Evolutionary conservation across 1,139 yeast genomes (phyloP).

Genomic region (Hyphopichia wangnamkhiaoensis): DNA sequence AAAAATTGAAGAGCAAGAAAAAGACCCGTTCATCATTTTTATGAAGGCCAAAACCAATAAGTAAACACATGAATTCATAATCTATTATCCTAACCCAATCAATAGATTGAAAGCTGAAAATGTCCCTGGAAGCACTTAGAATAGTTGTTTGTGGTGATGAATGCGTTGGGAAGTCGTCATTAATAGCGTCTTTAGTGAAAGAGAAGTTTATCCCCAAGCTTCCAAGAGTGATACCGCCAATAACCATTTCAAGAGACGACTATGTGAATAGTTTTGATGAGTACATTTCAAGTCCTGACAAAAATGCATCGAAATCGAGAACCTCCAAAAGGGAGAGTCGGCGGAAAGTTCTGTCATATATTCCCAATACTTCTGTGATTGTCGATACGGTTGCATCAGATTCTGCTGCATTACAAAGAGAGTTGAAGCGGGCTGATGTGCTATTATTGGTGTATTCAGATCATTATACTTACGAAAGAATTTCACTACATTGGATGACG

Average conservation of each 20-base stretch:
- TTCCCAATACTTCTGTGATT: constrained; percentile 69
- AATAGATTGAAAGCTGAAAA: constrained; percentile 3
- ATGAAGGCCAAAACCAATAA: background rate
- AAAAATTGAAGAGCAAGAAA: too few species aligned
- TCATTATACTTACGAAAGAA: constrained; percentile 90
- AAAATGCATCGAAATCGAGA: background rate
- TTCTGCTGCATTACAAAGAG: constrained; percentile 59
- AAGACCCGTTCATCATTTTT: background rate
- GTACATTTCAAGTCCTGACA: constrained; percentile 9
- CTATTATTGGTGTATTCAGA: constrained; percentile 92
- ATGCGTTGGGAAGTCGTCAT: constrained; percentile 78
- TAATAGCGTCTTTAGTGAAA: constrained; percentile 77
- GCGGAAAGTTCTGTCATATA: constrained; percentile 36
- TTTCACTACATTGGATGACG: constrained; percentile 93
- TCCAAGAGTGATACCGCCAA: constrained; percentile 78
- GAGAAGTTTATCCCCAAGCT: constrained; percentile 75
- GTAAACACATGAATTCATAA: background rate
- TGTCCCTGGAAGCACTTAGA: constrained; percentile 57
- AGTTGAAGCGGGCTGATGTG: constrained; percentile 83
- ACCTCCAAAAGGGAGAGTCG: constrained; percentile 10
- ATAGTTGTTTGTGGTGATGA: constrained; percentile 97
- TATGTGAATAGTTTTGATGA: constrained; percentile 33
- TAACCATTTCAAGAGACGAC: constrained; percentile 59
- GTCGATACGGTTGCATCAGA: constrained; percentile 81
- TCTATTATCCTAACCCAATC: background rate